Base-by-base conservation (phyloP, 345 rosid species). In the Diplotaxis tenuifolia region DNA sequence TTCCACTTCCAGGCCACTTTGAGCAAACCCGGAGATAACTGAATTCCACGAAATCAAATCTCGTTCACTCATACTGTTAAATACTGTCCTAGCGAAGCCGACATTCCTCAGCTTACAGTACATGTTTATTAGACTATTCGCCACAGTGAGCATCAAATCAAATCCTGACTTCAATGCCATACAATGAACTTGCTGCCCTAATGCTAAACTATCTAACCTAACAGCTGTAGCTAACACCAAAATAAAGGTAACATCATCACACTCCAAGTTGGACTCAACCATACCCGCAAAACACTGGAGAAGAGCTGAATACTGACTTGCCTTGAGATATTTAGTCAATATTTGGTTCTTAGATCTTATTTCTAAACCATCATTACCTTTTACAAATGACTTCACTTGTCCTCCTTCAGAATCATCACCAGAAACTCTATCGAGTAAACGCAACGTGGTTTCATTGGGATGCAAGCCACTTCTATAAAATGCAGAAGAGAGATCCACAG, bases 1-100 rank as follows among this genome's bases (percentile, higher is more conserved):
- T 68, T 85, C 85, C 28, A 64, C 38, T 64, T 76, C 84, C 60
- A 82, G 58, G 63, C 84, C 78, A 74, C 67, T 78, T 70, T 76
- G 86, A 25, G 77, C 54, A 62, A 56, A 70, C 28, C 87, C 71
- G 3, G 84, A 81, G 42, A 87, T 82, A 74, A 87, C 70, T 4
- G 92, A 87, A 69, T 85, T 87, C 89, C 92, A 87, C 20, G 92
- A 81, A 57, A 87, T 76, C 71, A 87, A 79, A 82, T 87, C 88
- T 60, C 80, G 18, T 56, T 84, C 85, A 40, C 73, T 67, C 92
- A 85, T 84, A 38, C 25, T 36, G 22, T 53, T 5, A 78, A 82
- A 87, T 27, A 82, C 78, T 70, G 63, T 69, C 45, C 60, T 60
- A 40, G 89, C 78, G 0, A 71, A 74, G 31, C 49, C 15, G 5